Base-by-base conservation (phyloP, 441 rosid species). In the Populus hybrid region DNA sequence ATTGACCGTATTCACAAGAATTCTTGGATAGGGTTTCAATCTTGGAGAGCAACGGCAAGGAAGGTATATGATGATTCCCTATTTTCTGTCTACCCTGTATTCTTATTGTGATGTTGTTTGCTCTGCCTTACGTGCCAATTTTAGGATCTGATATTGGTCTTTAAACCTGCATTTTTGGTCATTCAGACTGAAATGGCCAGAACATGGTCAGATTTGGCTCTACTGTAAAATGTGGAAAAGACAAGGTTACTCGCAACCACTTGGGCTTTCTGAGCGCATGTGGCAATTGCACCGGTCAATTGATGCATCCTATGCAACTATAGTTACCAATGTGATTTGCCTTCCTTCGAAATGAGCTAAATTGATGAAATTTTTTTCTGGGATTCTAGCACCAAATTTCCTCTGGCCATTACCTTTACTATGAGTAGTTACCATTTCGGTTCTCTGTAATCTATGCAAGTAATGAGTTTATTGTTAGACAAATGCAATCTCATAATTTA, bases 21-120 rank as follows among this genome's bases (percentile, higher is more conserved):
- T 86, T 83, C 98, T 75, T 96, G 99, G 99, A 94, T 94, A 77
- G 99, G 99, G 63, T 96, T 96, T 84, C 99, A 96, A 77, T 96
- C 92, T 35, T 96, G 99, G 98, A 92, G 96, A 77, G 98, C 92
- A 68, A 94, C 98, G 14, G 98, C 99, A n/a, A 87, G 90, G 82
- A 93, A 92, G 95, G 98, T 96, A 78, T 64, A 57, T 66, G n/a
- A 32, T 42, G 64, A 70, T n/a, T 61, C 71, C n/a, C 32, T 71
- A 26, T 30, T 30, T 30, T 30, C 32, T n/a, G n/a, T 38, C 21
- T 77, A 6, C 32, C 12, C 69, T 70, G 32, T 36, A 8, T 54
- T 42, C 35, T 23, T 20, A 23, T 26, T 68, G 26, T n/a, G 8
- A 9, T 75, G 61, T 6, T 54, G 61, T 54, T 16, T 54, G 61